Conservation (phyloP, 441 rosid species). For the Breynia disticha region DNA sequence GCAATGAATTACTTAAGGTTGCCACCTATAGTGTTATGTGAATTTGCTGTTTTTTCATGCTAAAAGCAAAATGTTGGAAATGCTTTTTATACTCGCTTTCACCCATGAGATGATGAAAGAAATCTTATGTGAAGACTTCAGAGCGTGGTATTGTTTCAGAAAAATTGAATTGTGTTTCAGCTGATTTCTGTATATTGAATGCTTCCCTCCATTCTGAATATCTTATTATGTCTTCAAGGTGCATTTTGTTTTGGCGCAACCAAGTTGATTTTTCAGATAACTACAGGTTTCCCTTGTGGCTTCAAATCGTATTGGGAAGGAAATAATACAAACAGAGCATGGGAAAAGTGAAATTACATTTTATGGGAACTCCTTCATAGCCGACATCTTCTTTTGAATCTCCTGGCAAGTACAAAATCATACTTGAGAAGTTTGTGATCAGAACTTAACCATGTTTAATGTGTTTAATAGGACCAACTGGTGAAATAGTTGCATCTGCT, state of each 20-base stretch:
- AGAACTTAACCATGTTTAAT: conserved; percentile 3
- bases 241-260: background rate
- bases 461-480: conserved; percentile 52
- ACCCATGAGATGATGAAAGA: background rate
- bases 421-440: background rate
- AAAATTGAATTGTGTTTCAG: background rate
- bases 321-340: conserved; percentile 65
- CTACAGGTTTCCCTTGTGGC: conserved; percentile 77
- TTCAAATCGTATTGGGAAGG: conserved; percentile 77
- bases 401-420: conserved; percentile 1
- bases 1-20: background rate
- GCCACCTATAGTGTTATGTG: too few relatives aligned
- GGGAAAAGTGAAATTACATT: conserved; percentile 71
- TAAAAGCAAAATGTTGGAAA: background rate
- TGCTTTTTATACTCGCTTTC: background rate
- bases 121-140: background rate
- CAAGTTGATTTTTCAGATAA: conserved; percentile 7
- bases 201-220: background rate
- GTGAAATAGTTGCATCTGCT: conserved; percentile 64
- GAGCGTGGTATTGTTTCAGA: background rate
- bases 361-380: conserved; percentile 79
- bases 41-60: background rate
- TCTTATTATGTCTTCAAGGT: background rate
- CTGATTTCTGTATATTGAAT: background rate
- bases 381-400: conserved; percentile 32